These are phyloP conservation scores for Chlorella vulgaris DNA, from an alignment of 139 green algal species.

Conservation along the genomic window DNA sequence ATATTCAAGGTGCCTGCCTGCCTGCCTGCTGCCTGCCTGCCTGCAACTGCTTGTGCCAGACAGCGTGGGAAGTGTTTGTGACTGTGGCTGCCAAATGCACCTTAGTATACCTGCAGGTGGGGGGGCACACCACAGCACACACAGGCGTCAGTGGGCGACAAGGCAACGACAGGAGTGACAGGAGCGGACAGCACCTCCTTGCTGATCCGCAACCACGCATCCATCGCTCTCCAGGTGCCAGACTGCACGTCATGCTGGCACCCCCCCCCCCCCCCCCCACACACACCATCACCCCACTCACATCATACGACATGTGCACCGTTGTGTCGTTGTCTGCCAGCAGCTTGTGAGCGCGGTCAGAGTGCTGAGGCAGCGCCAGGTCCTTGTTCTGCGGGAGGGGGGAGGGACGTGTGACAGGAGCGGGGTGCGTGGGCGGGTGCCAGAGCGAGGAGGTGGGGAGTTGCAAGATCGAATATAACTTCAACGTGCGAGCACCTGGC, in stretches of 20 bases:
- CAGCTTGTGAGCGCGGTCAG: slow-evolving; percentile 54
- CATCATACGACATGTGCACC: slow-evolving; percentile 41
- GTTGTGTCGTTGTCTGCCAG: slow-evolving; percentile 55
- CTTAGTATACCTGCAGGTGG: slow-evolving; percentile 32
- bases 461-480: too few species aligned
- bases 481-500: too few species aligned
- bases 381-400: slow-evolving; percentile 43
- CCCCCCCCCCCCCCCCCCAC: background rate
- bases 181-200: too few species aligned
- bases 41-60: too few species aligned
- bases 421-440: background rate
- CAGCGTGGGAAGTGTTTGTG: too few species aligned
- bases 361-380: slow-evolving; percentile 59
- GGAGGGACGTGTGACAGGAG: background rate
- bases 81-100: too few species aligned
- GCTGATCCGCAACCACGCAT: too few species aligned
- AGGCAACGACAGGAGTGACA: too few species aligned
- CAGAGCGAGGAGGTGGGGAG: background rate
- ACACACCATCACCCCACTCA: background rate
- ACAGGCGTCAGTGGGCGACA: too few species aligned
- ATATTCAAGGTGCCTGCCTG: background rate
- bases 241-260: too few species aligned
- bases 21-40: background rate
- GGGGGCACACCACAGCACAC: background rate
- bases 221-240: too few species aligned